Base-by-base conservation (phyloP, 345 rosid genomes). In the Bretschneidera sinensis region DNA sequence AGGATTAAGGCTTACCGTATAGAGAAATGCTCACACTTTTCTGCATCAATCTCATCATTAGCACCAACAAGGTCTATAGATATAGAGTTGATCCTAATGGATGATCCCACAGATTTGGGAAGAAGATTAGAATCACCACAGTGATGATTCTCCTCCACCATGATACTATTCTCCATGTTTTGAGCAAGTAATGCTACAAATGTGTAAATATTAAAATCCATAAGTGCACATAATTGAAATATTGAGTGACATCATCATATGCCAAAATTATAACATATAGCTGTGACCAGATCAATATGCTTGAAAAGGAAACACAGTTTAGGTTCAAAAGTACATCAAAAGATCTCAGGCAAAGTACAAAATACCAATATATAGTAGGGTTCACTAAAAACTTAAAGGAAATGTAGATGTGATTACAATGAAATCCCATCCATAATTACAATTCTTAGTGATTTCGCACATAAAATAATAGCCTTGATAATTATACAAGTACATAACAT, bases 21-120 rank as follows among this genome's bases (percentile, higher is more conserved):
- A n/a, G 96, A 80, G 71, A 88, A 88, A 60, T 80, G 85, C 50
- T 81, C 71, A 65, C 92, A 88, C 35, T 67, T 81, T 47, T 51
- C 74, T 48, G 31, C 64, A 60, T 65, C 66, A 65, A 17, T 66
- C 70, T 73, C 76, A 23, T 71, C 67, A 47, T 72, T 74, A 49
- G 72, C 66, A 35, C 43, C 66, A 47, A 54, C 71, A 55, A 83
- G 85, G 74, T 86, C 83, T 23, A 84, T 76, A 43, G 77, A 71
- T 69, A 82, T 81, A 0, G 96, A 85, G 50, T 71, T 81, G 55
- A 82, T 79, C 80, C 76, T 69, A 57, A 75, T 66, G 23, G 85
- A 61, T 31, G 92, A 76, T 48, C 77, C 80, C 67, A 72, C 63
- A 13, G 80, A 48, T 71, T 71, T 74, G 49, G 67, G 62, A 55